A percentile compares a stretch with the other conserved stretches of the same genome.
These are phyloP conservation scores for Clathrospora elynae DNA, from an alignment of 2,329 filamentous ascomycete genomes.

Conservation along the genomic window DNA sequence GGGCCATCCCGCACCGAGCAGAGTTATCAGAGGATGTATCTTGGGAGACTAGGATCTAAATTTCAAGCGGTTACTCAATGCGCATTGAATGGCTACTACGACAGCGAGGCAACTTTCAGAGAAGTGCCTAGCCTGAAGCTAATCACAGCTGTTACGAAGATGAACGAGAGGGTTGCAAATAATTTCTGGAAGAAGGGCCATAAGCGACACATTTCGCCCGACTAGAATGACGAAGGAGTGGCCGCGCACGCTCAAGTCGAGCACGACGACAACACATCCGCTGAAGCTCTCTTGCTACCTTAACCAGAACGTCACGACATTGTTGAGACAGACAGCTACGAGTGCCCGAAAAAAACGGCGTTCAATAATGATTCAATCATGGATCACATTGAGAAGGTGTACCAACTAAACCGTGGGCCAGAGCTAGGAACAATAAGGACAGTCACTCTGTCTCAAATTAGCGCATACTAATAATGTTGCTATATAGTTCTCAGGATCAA, in stretches of 20 bases:
- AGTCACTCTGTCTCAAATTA: neutral
- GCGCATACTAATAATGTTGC: neutral
- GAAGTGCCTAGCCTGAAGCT: slow-evolving; percentile 2
- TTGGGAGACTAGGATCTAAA: slow-evolving; percentile 47
- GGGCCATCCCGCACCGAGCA: slow-evolving; percentile 44
- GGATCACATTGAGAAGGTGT: slow-evolving; percentile 10
- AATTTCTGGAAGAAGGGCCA: slow-evolving; percentile 5
- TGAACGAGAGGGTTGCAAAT: slow-evolving; percentile 1
- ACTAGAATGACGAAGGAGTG: neutral
- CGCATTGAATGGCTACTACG: slow-evolving; percentile 47
- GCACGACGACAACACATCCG: neutral
- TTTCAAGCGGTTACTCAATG: slow-evolving; percentile 48
- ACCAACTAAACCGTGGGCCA: slow-evolving; percentile 10
- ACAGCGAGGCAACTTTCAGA: slow-evolving; percentile 1
- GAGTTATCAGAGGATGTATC: slow-evolving; percentile 45
- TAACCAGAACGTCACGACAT: no score
- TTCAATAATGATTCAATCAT: neutral
- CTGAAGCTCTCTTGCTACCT: no score
- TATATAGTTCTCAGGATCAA: slow-evolving; percentile 16
- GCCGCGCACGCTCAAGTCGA: neutral
- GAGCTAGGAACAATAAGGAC: slow-evolving; percentile 14
- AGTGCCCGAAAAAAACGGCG: slow-evolving; percentile 2
- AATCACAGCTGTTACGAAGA: slow-evolving; percentile 3
- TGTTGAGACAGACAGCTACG: slow-evolving; percentile 1
- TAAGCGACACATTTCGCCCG: neutral